Evolutionary conservation across 805 yeast genomes (phyloP).

Genomic region (Barnettozyma siamensis): DNA sequence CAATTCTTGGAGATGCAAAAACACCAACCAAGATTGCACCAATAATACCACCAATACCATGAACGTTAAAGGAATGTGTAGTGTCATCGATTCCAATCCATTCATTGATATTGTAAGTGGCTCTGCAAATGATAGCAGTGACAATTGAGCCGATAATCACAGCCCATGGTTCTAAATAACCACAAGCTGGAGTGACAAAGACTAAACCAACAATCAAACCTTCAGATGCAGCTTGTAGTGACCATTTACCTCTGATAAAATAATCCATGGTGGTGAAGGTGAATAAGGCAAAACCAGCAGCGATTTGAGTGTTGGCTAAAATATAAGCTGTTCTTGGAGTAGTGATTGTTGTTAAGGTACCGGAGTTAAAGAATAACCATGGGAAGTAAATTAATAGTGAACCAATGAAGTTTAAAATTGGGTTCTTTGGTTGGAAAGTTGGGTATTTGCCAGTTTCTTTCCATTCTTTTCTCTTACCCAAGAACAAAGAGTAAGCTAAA

Average conservation of each 20-base stretch:
- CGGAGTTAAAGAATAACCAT: slow-evolving; percentile 96
- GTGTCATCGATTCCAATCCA: slow-evolving; percentile 82
- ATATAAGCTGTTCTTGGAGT: slow-evolving; percentile 82
- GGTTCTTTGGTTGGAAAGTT: slow-evolving; percentile 87
- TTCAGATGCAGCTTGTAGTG: slow-evolving; percentile 88
- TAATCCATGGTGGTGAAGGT: slow-evolving; percentile 87
- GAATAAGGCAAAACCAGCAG: slow-evolving; percentile 84
- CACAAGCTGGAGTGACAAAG: slow-evolving; percentile 97
- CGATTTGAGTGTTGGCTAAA: slow-evolving; percentile 82
- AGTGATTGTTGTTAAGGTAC: slow-evolving; percentile 69
- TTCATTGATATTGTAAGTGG: slow-evolving; percentile 77
- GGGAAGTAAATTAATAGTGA: slow-evolving; percentile 86
- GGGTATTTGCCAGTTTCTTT: slow-evolving; percentile 37
- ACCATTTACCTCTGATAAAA: slow-evolving; percentile 80
- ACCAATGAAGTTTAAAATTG: slow-evolving; percentile 83
- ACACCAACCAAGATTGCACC: slow-evolving; percentile 82
- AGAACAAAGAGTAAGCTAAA: slow-evolving; percentile 67
- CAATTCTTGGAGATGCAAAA: slow-evolving; percentile 78
- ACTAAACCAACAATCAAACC: slow-evolving; percentile 94
- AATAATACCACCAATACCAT: slow-evolving; percentile 91
- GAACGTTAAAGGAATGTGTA: slow-evolving; percentile 91
- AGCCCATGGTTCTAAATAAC: slow-evolving; percentile 88
- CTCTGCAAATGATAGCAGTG: slow-evolving; percentile 79
- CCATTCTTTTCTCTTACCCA: slow-evolving; percentile 66
- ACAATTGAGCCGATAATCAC: slow-evolving; percentile 75